phyloP scores from a whole-genome alignment of 2,329 filamentous ascomycete species.

The Penicillium sp. region DNA sequence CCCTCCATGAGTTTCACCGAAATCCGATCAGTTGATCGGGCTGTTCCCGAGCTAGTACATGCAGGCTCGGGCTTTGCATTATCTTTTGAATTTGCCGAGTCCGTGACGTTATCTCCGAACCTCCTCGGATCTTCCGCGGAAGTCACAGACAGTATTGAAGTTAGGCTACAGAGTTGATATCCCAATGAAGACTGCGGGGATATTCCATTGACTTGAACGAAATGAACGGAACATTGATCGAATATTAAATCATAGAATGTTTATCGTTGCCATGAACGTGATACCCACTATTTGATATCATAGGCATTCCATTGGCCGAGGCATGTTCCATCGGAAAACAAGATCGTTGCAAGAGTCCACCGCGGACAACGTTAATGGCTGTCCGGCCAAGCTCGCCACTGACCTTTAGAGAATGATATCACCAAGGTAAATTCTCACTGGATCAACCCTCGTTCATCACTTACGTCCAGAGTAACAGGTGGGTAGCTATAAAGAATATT shows the following conservation, averaged over 20 bases:
- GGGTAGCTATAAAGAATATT: neutral
- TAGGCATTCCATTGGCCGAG: slow-evolving; percentile 17
- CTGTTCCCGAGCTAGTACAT: neutral
- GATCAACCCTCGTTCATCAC: neutral
- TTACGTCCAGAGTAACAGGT: neutral
- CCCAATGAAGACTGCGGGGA: neutral
- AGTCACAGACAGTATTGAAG: neutral
- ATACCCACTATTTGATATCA: slow-evolving; percentile 23
- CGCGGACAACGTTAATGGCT: slow-evolving; percentile 20
- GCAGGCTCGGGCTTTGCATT: neutral
- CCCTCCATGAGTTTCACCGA: neutral
- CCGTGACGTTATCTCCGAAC: neutral
- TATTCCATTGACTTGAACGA: neutral
- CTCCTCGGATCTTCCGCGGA: neutral
- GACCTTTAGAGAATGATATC: slow-evolving; percentile 13
- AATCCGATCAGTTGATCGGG: neutral
- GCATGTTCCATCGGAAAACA: slow-evolving; percentile 16
- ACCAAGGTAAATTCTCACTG: neutral
- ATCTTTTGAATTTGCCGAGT: neutral
- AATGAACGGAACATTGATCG: neutral
- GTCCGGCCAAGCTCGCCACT: slow-evolving; percentile 11
- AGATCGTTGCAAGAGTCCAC: slow-evolving; percentile 14
- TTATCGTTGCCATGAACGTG: neutral
- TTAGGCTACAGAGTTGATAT: neutral
- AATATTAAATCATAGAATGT: neutral